Base-by-base conservation (phyloP, 495 filamentous ascomycete genomes). In the Monascus purpureus region DNA sequence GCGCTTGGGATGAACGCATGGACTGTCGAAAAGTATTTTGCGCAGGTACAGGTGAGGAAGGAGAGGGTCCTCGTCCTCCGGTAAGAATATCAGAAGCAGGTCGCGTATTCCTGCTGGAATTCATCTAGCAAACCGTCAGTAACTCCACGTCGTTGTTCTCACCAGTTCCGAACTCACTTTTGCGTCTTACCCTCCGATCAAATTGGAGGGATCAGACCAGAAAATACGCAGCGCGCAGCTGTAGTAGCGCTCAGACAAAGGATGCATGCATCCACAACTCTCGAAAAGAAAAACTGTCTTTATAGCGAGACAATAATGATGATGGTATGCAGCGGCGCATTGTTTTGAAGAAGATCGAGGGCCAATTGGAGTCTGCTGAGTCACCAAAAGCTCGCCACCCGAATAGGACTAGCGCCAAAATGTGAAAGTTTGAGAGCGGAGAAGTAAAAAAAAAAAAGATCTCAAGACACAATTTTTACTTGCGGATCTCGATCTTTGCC, bases 381-480 rank as follows among this genome's bases (percentile, higher is more conserved):
- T 62, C 53, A 62, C 37, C 55, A 25, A 11, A 20, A 18, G 38
- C 36, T 33, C 19, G 13, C 25, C 16, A 40, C 40, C 42, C 32
- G 29, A 45, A 49, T 22, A 1, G 49, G 55, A 46, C 41, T 65
- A 63, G 61, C 40, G 61, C 35, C 49, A 41, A 52, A 52, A 51
- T 57, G 53, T 59, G 55, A 52, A 52, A 56, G 49, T 33, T 38
- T 38, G 17, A 49, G 55, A 22, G 4, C 20, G 20, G 20, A 9
- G 20, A 22, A 22, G 9, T n/a, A 22, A 22, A 22, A 22, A 9
- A 22, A 22, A 22, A 22, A 22, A 22, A 22, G 20, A n/a, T n/a
- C n/a, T 22, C 20, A 22, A 22, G 20, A n/a, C n/a, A n/a, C n/a
- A n/a, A n/a, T n/a, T n/a, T 55, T 60, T 58, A 59, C 59, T 58